Evolutionary conservation across 208 protist genomes (phyloP).

Genomic region (Acanthamoeba castellanii): DNA sequence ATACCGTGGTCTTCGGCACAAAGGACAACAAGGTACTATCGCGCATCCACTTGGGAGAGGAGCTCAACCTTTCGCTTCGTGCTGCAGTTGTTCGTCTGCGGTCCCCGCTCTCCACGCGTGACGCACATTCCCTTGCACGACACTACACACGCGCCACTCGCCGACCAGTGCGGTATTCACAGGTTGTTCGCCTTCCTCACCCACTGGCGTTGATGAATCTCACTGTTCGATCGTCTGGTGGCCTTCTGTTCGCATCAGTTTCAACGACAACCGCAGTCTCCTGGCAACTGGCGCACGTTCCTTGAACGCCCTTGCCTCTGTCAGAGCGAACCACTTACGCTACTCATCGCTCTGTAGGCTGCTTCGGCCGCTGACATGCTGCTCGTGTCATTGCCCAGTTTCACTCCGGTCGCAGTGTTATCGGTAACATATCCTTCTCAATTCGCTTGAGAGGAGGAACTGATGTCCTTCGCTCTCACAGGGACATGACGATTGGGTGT

Average conservation of each 20-base stretch:
- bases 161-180: slow-evolving; percentile 64
- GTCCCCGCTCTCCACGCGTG: neutral
- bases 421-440: neutral
- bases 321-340: too few relatives aligned
- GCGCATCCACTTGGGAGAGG: neutral
- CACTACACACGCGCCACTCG: neutral
- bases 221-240: neutral
- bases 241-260: neutral
- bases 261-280: neutral
- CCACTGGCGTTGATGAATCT: neutral
- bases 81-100: neutral
- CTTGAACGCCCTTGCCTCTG: neutral
- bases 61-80: neutral
- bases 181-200: neutral
- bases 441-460: neutral
- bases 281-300: slow-evolving; percentile 39
- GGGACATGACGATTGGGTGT: slow-evolving; percentile 52
- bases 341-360: neutral
- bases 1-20: slow-evolving; percentile 38
- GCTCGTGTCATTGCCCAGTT: slow-evolving; percentile 1
- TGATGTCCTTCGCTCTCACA: neutral
- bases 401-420: neutral
- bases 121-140: neutral
- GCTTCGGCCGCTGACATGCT: slow-evolving; percentile 21
- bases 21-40: slow-evolving; percentile 56